A percentile compares a stretch with the other conserved stretches of the same genome.
Conservation (phyloP, 352 stramenopile species). For the Pythium grandisporangium region DNA sequence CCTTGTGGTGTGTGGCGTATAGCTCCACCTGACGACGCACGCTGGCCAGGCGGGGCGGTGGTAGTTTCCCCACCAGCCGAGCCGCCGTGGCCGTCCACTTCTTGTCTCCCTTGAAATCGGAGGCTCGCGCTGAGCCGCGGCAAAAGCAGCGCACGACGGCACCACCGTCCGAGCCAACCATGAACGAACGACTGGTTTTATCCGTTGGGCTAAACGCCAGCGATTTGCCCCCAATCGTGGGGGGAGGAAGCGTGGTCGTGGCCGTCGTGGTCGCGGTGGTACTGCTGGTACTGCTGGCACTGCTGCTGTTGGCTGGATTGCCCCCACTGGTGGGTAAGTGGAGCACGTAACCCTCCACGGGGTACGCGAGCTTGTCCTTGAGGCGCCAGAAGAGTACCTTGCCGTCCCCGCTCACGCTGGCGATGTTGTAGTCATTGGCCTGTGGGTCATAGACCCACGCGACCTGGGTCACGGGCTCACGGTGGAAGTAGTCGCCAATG, state of each 20-base stretch:
- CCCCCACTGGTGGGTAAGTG: conserved; percentile 15
- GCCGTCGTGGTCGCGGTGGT: background rate
- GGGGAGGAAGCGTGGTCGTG: conserved; percentile 1
- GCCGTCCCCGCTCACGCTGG: conserved; percentile 74
- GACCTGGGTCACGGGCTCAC: conserved; percentile 79
- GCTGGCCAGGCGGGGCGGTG: conserved; percentile 24
- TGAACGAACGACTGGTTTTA: conserved; percentile 62
- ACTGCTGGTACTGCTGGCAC: conserved; percentile 3
- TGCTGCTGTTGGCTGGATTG: background rate
- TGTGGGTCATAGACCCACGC: conserved; percentile 73
- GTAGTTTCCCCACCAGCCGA: conserved; percentile 46
- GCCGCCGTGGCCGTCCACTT: conserved; percentile 72
- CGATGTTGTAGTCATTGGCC: conserved; percentile 68
- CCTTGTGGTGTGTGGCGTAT: conserved; percentile 48
- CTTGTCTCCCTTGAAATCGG: conserved; percentile 66
- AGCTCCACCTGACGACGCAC: conserved; percentile 60
- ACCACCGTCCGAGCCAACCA: conserved; percentile 70
- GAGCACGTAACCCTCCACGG: conserved; percentile 82
- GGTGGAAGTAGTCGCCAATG: conserved; percentile 87
- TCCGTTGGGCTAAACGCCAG: conserved; percentile 55
- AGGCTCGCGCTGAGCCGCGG: conserved; percentile 33
- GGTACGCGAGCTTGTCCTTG: conserved; percentile 80
- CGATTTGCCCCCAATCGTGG: conserved; percentile 51
- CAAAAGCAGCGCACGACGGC: conserved; percentile 54
- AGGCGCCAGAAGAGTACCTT: conserved; percentile 84